These are phyloP conservation scores for Backusella parvicylindrica DNA, from an alignment of 192 early-diverging fungal species.

Conservation along the genomic window DNA sequence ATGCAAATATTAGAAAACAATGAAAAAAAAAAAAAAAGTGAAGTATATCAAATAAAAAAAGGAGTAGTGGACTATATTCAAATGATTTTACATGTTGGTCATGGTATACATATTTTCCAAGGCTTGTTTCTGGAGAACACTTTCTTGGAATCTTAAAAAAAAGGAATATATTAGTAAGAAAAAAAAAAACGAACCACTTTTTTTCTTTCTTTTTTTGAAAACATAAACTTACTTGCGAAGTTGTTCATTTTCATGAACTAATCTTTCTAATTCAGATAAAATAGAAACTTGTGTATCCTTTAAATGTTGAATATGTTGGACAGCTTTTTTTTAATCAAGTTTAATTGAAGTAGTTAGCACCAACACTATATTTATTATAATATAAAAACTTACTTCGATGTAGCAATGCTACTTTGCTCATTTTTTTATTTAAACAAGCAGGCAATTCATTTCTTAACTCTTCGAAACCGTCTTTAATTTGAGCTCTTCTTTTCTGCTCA, in stretches of 20 bases:
- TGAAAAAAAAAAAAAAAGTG: not conserved
- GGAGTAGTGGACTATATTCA: not conserved
- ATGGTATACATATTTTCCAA: conserved; percentile 38
- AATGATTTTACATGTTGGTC: conserved; percentile 20
- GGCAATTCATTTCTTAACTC: conserved; percentile 34
- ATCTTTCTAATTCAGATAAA: conserved; percentile 32
- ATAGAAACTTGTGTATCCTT: conserved; percentile 39
- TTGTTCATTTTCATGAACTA: conserved; percentile 38
- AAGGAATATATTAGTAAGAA: not conserved
- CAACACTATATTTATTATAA: not conserved
- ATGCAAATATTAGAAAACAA: conserved; percentile 11
- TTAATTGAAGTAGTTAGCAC: not conserved
- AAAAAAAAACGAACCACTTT: not conserved
- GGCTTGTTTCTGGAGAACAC: conserved; percentile 34
- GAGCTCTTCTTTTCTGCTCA: conserved; percentile 36
- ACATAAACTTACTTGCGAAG: conserved; percentile 29
- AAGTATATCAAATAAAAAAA: not conserved
- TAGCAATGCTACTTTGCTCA: conserved; percentile 36
- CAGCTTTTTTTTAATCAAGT: conserved; percentile 23
- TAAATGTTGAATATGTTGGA: conserved; percentile 43
- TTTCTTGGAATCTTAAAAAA: conserved; percentile 29
- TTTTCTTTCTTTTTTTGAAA: not conserved
- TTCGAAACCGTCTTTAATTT: conserved; percentile 40
- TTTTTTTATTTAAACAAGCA: conserved; percentile 35
- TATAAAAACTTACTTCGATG: conserved; percentile 29